These are phyloP conservation scores for Thraustotheca clavata DNA, from an alignment of 352 stramenopile species.

Conservation along the genomic window DNA sequence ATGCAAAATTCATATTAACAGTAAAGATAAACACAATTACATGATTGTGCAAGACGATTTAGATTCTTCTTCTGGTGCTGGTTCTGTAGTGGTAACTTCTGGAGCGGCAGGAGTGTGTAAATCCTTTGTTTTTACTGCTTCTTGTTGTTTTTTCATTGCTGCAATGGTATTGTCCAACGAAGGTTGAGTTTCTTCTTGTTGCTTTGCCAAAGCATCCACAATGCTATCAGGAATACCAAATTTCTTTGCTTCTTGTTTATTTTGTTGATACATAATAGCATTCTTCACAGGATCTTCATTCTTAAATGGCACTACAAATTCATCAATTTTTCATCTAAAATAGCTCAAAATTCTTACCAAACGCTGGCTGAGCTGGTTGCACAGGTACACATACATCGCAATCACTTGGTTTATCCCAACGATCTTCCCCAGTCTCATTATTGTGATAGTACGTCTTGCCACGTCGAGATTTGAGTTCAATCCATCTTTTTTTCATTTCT, in stretches of 20 bases:
- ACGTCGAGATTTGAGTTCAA: constrained; percentile 48
- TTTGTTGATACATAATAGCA: constrained; percentile 60
- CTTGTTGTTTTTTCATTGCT: constrained; percentile 23
- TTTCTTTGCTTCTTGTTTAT: constrained; percentile 61
- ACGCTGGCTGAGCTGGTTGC: constrained; percentile 24
- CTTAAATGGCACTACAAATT: constrained; percentile 60
- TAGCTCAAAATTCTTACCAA: background rate
- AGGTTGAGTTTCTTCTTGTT: constrained; percentile 24
- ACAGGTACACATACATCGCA: constrained; percentile 40
- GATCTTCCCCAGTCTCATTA: constrained; percentile 68
- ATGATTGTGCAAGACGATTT: too few relatives aligned
- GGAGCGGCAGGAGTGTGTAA: too few relatives aligned
- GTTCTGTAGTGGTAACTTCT: too few relatives aligned
- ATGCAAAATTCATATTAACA: too few relatives aligned
- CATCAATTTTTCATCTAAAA: background rate
- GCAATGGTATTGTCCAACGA: constrained; percentile 23
- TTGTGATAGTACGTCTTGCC: constrained; percentile 79
- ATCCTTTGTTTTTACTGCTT: constrained; percentile 7
- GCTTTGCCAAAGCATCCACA: constrained; percentile 37
- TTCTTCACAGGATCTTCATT: constrained; percentile 70
- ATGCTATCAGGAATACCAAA: constrained; percentile 55
- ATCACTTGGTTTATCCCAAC: constrained; percentile 61
- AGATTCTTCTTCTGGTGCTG: too few relatives aligned
- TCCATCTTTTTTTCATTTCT: constrained; percentile 42
- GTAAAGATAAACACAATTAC: too few relatives aligned